Conservation (phyloP, 2,329 filamentous ascomycete genomes). For the Cryphonectria parasitica region DNA sequence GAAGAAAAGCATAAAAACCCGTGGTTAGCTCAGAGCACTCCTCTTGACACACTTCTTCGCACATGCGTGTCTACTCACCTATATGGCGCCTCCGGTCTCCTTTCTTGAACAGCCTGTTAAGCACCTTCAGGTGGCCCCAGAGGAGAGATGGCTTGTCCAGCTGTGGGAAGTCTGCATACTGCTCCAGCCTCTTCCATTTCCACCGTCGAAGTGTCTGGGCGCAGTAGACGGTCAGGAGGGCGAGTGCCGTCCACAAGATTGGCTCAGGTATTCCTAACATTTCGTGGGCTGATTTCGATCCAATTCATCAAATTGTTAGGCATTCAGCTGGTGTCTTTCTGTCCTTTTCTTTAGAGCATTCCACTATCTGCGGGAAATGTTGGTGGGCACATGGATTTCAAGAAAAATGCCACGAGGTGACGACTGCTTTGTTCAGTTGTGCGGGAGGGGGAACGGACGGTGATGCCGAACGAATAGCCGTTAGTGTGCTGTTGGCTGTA, state of each 20-base stretch:
- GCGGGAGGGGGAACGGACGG: neutral
- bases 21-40: neutral
- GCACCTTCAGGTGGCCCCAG: constrained; percentile 22
- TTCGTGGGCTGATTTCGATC: neutral
- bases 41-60: neutral
- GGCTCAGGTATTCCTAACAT: constrained; percentile 19
- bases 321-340: too few species aligned
- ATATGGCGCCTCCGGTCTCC: constrained; percentile 22
- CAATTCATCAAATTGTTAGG: too few species aligned
- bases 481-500: neutral
- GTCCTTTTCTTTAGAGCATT: too few species aligned
- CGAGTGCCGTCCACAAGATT: constrained; percentile 22
- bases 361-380: neutral
- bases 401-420: neutral
- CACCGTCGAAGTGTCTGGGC: constrained; percentile 20
- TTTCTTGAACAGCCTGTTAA: constrained; percentile 15
- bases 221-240: constrained; percentile 17
- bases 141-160: constrained; percentile 19
- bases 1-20: too few species aligned
- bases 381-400: neutral
- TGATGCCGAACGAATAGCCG: neutral
- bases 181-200: constrained; percentile 21
- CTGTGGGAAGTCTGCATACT: constrained; percentile 23
- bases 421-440: neutral
- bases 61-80: neutral